Evolutionary conservation across 2,329 filamentous ascomycete genomes (phyloP).

Genomic region (Salinomyces thailandicus): DNA sequence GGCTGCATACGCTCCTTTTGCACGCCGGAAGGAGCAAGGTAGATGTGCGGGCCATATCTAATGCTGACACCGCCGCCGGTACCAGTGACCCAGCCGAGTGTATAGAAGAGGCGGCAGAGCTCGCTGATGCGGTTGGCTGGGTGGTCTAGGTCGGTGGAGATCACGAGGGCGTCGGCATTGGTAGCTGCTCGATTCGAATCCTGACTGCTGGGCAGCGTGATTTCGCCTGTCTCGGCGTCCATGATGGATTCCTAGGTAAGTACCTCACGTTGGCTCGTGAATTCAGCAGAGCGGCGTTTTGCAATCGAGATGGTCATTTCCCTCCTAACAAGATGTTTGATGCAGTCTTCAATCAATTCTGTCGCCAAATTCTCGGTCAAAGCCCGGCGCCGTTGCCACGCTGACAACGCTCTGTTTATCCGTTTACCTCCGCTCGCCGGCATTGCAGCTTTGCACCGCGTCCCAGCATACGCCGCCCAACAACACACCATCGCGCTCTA

Average conservation of each 20-base stretch:
- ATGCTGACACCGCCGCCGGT: conserved; percentile 77
- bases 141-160: conserved; percentile 62
- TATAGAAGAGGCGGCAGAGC: conserved; percentile 93
- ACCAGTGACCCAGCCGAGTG: conserved; percentile 83
- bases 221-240: neutral
- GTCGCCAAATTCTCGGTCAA: neutral
- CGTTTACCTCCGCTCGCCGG: neutral
- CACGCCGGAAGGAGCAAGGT: conserved; percentile 88
- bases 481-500: neutral
- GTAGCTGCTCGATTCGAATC: no score
- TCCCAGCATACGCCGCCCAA: neutral
- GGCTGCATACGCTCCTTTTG: conserved; percentile 95
- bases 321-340: no score
- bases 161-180: conserved; percentile 46
- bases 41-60: conserved; percentile 69
- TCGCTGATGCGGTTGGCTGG: conserved; percentile 91
- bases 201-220: no score
- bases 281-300: no score
- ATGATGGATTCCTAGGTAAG: no score
- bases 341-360: no score
- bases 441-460: no score
- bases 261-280: no score
- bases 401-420: neutral
- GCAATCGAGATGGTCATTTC: no score
- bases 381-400: neutral